Evolutionary conservation across 148 eudicot species (phyloP), one percentile per base, ranked within the genome.

Genomic region (Persicaria tinctoria): DNA sequence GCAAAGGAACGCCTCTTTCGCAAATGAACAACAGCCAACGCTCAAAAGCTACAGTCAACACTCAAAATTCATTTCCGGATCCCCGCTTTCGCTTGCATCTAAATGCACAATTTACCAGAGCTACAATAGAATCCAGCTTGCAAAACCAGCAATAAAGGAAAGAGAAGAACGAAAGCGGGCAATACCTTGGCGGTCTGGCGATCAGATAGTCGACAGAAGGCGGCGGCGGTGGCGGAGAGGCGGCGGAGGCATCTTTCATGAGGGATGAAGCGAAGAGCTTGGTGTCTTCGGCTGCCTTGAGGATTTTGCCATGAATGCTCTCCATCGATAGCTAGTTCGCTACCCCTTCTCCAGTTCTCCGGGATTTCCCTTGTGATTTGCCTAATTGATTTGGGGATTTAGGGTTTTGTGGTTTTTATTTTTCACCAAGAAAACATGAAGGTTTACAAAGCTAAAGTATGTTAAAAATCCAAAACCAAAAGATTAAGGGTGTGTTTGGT

Each of bases 101-200:
- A 60, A 9, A 9, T 16, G 57, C 38, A 5, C 16, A 60, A 11
- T n/a, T 23, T n/a, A 17, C 18, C 44, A 18, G 3, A 41, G n/a
- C 6, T 17, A 47, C 14, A 47, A 17, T 11, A 71, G 20, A 50
- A 50, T 70, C 23, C 27, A 70, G 7, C 11, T 70, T 48, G 2
- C 51, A 53, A 56, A 56, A 23, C 47, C 4, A 11, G 51, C 3
- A 66, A 66, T 46, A 17, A 6, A 47, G 32, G 16, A 59, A 59
- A 60, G 0, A 41, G 70, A 41, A 66, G 48, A 66, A 5, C 41
- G 68, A 27, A 27, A 59, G 9, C 56, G 56, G 27, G 6, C 20
- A 45, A 38, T 77, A 86, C 88, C 86, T 81, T 45, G 89, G 82
- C 75, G 87, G 78, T 75, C 84, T 82, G 55, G 82, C 73, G 70